phyloP scores from a whole-genome alignment of 1,284 basidiomycete species.

The Apiotrichum siamense region DNA sequence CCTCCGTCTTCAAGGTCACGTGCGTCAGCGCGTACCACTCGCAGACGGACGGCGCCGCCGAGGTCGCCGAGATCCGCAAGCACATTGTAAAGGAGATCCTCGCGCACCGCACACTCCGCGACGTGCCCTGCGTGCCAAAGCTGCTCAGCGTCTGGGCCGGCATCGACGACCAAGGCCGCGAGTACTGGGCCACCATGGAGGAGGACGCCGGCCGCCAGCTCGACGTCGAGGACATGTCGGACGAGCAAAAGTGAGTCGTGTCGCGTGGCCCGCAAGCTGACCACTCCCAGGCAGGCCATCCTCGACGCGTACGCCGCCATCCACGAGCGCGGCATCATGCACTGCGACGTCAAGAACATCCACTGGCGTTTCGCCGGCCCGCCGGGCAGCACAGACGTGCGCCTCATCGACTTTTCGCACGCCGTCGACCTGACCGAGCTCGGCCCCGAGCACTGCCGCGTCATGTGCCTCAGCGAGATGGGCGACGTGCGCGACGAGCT shows the following conservation, averaged over 20 bases:
- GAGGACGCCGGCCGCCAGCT: not conserved
- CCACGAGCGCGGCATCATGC: constrained; percentile 1
- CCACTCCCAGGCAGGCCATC: not conserved
- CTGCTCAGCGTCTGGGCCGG: constrained; percentile 1
- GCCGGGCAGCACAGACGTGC: not conserved
- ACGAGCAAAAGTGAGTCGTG: constrained; percentile 1
- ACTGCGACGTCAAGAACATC: not conserved
- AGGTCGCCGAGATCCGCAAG: not conserved
- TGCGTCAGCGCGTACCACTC: not conserved
- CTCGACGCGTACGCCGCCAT: constrained; percentile 1
- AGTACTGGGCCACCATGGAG: constrained; percentile 4
- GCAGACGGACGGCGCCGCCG: not conserved
- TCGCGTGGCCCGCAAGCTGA: not conserved
- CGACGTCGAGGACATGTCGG: not conserved
- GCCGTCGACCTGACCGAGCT: not conserved
- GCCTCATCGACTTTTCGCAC: constrained; percentile 1
- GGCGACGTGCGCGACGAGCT: constrained; percentile 3
- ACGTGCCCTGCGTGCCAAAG: not conserved
- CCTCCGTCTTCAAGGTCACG: not conserved
- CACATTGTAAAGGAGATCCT: constrained; percentile 1
- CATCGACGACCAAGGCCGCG: not conserved
- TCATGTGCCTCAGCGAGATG: constrained; percentile 4
- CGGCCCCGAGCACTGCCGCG: not conserved
- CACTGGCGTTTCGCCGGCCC: not conserved
- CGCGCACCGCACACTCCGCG: not conserved